phyloP scores from a whole-genome alignment of 2,329 filamentous ascomycete genomes.

The Microcyclosporella mali region DNA sequence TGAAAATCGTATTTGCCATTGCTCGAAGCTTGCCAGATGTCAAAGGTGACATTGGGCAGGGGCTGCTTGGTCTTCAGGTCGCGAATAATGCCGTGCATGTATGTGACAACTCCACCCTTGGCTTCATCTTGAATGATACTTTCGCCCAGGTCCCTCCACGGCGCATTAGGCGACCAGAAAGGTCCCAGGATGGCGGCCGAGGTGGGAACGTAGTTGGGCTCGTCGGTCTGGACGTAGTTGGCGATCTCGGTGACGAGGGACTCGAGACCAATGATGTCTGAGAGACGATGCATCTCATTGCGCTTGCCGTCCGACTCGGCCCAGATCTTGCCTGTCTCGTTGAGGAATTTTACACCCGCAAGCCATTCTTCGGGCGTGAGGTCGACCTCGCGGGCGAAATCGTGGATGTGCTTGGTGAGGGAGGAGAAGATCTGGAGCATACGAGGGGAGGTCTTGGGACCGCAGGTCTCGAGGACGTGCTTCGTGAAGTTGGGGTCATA shows the following conservation, averaged over 20 bases:
- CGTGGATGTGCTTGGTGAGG: conserved; percentile 67
- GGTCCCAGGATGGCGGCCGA: conserved; percentile 70
- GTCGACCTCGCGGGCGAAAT: conserved; percentile 71
- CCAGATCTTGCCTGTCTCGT: conserved; percentile 62
- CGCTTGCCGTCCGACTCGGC: conserved; percentile 55
- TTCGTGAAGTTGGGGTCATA: conserved; percentile 75
- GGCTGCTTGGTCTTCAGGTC: conserved; percentile 60
- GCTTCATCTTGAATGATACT: conserved; percentile 59
- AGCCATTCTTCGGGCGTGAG: conserved; percentile 74
- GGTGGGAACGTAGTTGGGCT: conserved; percentile 58
- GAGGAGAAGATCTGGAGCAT: conserved; percentile 57
- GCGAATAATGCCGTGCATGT: conserved; percentile 63
- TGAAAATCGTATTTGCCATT: conserved; percentile 68
- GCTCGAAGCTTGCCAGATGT: conserved; percentile 71
- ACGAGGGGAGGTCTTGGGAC: conserved; percentile 60
- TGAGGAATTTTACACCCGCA: conserved; percentile 67
- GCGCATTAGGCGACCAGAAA: conserved; percentile 64
- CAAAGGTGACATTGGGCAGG: conserved; percentile 62
- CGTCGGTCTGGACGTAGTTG: conserved; percentile 55
- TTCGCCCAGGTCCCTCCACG: conserved; percentile 62
- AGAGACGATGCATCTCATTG: conserved; percentile 69
- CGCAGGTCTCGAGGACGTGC: conserved; percentile 66
- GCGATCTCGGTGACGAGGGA: conserved; percentile 63
- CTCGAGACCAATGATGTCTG: conserved; percentile 68
- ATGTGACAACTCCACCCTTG: conserved; percentile 53